Base-by-base conservation (phyloP, 306 rosid species). In the Fragaria nilgerrensis region DNA sequence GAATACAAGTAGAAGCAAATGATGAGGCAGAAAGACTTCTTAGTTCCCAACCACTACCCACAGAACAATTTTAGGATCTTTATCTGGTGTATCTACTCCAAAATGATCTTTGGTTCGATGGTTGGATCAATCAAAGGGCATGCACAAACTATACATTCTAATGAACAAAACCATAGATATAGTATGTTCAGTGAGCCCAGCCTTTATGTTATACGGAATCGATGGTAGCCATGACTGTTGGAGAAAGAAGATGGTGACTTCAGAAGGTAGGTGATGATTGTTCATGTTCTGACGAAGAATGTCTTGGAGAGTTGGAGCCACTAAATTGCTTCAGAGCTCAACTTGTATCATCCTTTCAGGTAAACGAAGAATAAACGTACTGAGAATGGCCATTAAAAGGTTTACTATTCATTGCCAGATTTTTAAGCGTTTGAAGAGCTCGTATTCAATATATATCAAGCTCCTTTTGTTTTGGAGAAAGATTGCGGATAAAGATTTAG, bases 1-100 rank as follows among this genome's bases (percentile, higher is more conserved):
- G 77, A 82, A 32, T 88, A 82, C 97, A 88, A 85, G 95, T 90
- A 25, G 95, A 93, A 88, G 98, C 98, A 69, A 93, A 89, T 66
- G 97, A 93, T 37, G 98, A 93, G 81, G 98, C 97, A 5, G 98
- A 93, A 88, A 91, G 98, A 78, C 93, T 93, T 73, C 90, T 93
- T 70, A 87, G 89, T 75, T 89, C 97, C 52, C 93, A 90, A 80
- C 68, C 96, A 32, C 72, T 85, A 68, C 84, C 93, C 23, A 68
- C 79, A 15, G 92, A 90, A 64, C 85, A 87, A 76, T 78, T 74
- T 58, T 89, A 83, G 81, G 48, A 78, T 65, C 56, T 27, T 59
- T 23, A 73, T 49, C 55, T 70, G 73, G 56, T 66, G 32, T 50
- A 13, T 52, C 76, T 16, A 66, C 78, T 4, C 83, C 77, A 58